These are phyloP conservation scores for Entelexis sorbosivorans DNA, from an alignment of 1,139 yeast species.

Conservation along the genomic window DNA sequence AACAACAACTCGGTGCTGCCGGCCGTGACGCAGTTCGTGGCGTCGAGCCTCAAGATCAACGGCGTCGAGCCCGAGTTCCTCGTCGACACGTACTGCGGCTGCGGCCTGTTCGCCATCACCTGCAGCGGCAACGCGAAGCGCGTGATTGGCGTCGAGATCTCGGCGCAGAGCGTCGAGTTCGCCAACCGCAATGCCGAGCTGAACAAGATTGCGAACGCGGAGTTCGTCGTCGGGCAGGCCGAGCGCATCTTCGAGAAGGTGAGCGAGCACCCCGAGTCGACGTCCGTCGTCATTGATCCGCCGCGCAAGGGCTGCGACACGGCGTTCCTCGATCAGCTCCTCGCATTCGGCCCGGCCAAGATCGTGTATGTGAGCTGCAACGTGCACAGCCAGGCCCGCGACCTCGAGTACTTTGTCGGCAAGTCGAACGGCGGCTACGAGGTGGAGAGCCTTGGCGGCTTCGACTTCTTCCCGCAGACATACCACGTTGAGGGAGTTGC, in stretches of 20 bases:
- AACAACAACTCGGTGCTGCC: slow-evolving; percentile 89
- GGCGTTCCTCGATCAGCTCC: slow-evolving; percentile 70
- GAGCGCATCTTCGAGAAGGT: slow-evolving; percentile 76
- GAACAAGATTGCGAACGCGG: slow-evolving; percentile 66
- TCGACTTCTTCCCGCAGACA: slow-evolving; percentile 96
- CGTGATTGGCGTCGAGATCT: slow-evolving; percentile 89
- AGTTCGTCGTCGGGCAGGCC: slow-evolving; percentile 83
- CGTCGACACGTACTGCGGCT: slow-evolving; percentile 96
- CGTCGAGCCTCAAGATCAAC: slow-evolving; percentile 49
- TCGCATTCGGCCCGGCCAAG: slow-evolving; percentile 71
- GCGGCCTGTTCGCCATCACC: slow-evolving; percentile 83
- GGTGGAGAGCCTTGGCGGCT: slow-evolving; percentile 79
- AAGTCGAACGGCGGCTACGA: slow-evolving; percentile 37
- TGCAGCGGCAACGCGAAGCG: slow-evolving; percentile 68
- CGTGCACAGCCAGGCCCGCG: slow-evolving; percentile 95
- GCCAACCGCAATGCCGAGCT: slow-evolving; percentile 71
- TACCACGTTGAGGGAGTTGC: slow-evolving; percentile 96
- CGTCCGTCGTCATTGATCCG: slow-evolving; percentile 89
- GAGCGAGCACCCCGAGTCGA: slow-evolving; percentile 56
- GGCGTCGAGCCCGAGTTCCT: slow-evolving; percentile 42
- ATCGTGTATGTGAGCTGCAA: slow-evolving; percentile 91
- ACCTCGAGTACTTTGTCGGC: slow-evolving; percentile 63
- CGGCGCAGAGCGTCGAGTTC: slow-evolving; percentile 81
- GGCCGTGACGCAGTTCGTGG: slow-evolving; percentile 66
- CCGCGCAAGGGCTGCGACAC: slow-evolving; percentile 96